Percentiles rank a stretch among this genome's conserved stretches.
These are phyloP conservation scores for Vachellia pachyceras DNA, from an alignment of 306 rosid species.

Conservation along the genomic window DNA sequence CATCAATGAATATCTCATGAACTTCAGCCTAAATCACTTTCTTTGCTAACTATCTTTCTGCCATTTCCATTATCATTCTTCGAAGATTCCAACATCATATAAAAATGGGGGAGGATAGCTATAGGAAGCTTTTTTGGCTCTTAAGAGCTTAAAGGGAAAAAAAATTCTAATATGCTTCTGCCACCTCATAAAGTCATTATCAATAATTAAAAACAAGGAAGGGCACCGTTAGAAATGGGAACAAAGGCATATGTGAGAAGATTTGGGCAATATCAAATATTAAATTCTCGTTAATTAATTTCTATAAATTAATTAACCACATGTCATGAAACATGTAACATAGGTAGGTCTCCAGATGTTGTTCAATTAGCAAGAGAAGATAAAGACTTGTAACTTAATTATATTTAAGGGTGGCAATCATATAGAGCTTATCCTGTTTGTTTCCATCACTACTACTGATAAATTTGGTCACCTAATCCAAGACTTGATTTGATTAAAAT, in stretches of 20 bases:
- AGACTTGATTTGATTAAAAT: conserved; percentile 39
- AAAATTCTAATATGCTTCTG: background rate
- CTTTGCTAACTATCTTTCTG: background rate
- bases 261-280: background rate
- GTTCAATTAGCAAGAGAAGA: no score
- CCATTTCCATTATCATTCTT: background rate
- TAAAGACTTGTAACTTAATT: no score
- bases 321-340: conserved; percentile 4
- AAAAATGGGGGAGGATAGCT: background rate
- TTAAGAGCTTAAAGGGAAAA: background rate
- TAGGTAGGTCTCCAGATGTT: background rate
- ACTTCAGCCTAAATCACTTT: no score
- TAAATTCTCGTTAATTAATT: background rate
- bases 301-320: background rate
- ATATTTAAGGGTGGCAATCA: background rate
- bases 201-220: background rate
- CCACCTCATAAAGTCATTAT: background rate
- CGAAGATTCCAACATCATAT: background rate
- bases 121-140: background rate
- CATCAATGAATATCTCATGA: no score
- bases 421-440: conserved; percentile 53
- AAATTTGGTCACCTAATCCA: conserved; percentile 40
- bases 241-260: background rate
- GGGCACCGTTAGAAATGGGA: background rate
- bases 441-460: conserved; percentile 31